Base-by-base conservation (phyloP, 805 yeast genomes). In the Candida broadrunensis region DNA sequence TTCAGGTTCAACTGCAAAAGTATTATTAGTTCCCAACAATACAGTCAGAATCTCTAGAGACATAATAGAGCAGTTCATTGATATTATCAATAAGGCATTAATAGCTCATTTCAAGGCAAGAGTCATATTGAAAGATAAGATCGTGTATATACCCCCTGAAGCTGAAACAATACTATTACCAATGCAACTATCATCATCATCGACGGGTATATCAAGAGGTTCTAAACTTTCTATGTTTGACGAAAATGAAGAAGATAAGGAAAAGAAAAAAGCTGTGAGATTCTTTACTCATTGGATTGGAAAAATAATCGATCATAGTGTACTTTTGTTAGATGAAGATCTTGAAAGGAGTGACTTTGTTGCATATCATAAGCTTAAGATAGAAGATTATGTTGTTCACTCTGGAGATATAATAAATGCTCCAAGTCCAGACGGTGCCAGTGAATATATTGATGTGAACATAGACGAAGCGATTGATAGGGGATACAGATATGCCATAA, bases 271-370 rank as follows among this genome's bases (percentile, higher is more conserved):
- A 4, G 36, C 29, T 2, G 13, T 45, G 12, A n/a, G 46, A 17
- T 33, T 45, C n/a, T 43, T 45, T 17, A 16, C 36, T 9, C 36
- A 45, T 32, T 45, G 48, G 46, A 32, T 39, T 17, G 48, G 48
- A 18, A 5, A 13, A 4, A 43, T 38, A 29, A 36, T 36, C 14
- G 48, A 45, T 29, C 29, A 39, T 15, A 26, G 39, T 15, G 38
- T 35, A 4, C 15, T 25, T 6, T 36, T 45, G 16, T 9, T 38
- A 5, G 26, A 26, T 17, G 43, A 35, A 18, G 44, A 42, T 16
- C 34, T 38, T 7, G 14, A 20, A 14, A 17, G 13, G 2, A 9
- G 18, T 2, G n/a, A 9, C 1, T 13, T 11, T 8, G 17, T 45
- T 4, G n/a, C 35, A 4, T 39, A 20, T 13, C 20, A 38, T 12